Evolutionary conservation across 2,329 filamentous ascomycete genomes (phyloP).

Genomic region (Knufia fluminis): DNA sequence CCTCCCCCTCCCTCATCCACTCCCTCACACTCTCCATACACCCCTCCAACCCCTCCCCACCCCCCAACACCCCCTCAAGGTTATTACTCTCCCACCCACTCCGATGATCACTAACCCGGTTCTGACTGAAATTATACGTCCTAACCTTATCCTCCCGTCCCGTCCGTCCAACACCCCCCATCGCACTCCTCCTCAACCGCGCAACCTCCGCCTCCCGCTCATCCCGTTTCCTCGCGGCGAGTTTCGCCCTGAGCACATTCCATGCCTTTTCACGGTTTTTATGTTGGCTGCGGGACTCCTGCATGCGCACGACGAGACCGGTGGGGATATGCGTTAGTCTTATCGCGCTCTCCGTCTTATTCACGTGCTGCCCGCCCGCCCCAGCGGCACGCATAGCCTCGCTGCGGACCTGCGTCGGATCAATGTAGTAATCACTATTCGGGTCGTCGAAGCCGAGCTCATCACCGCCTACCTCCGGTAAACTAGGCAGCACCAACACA

Average conservation of each 20-base stretch:
- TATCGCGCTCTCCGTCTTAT: conserved; percentile 94
- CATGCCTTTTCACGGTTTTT: conserved; percentile 83
- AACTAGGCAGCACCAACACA: conserved; percentile 82
- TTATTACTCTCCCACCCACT: conserved; percentile 72
- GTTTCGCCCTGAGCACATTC: conserved; percentile 68
- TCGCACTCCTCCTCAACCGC: conserved; percentile 64
- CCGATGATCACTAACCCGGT: conserved; percentile 81
- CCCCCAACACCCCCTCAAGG: conserved; percentile 68
- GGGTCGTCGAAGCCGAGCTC: conserved; percentile 66
- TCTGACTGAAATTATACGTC: conserved; percentile 74
- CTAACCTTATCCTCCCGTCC: conserved; percentile 88
- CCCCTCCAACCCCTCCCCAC: conserved; percentile 60
- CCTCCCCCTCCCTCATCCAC: conserved; percentile 68
- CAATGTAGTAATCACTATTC: conserved; percentile 82
- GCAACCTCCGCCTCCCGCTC: conserved; percentile 73
- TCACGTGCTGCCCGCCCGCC: conserved; percentile 94
- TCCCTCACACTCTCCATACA: conserved; percentile 68
- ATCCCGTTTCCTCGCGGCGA: conserved; percentile 73
- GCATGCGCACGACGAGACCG: conserved; percentile 78
- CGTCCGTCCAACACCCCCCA: conserved; percentile 67
- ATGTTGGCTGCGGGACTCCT: conserved; percentile 83
- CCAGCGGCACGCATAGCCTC: conserved; percentile 90
- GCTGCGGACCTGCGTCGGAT: conserved; percentile 67
- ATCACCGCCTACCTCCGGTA: conserved; percentile 46
- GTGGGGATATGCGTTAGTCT: conserved; percentile 85